Evolutionary conservation across 129 eudicot genomes (phyloP), one percentile per base, ranked within the genome.

Genomic region (Flaveria robusta): DNA sequence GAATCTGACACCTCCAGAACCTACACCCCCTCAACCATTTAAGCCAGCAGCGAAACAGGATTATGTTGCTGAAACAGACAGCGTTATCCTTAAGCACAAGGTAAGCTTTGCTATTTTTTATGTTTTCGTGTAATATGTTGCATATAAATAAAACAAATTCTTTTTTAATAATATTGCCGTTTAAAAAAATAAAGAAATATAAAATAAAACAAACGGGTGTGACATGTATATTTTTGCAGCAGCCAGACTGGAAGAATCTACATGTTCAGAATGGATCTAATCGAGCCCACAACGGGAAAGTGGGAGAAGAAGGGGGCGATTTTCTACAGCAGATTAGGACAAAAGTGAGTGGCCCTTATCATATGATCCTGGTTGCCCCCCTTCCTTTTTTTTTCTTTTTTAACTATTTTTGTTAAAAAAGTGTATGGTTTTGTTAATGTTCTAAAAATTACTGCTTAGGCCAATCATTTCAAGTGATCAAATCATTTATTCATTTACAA

Each of bases 291-390:
- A 75, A 72, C 39, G 84, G 79, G 63, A 87, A 76, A 68, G 75
- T 13, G 52, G 65, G 49, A 20, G 88, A 86, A 12, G 93, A 89
- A 72, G 85, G 85, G 64, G 96, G 78, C 22, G 97, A 95, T 54
- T 95, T 95, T 74, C 84, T 95, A 56, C 94, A 91, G 76, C 99
- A 95, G 84, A 95, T 95, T 81, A 88, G 99, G 82, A 74, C 92
- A 74, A 95, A 86, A 84, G 99, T 91, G 73, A 87, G 97, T 81
- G 13, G 55, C 69, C 12, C 66, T 63, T 47, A 34, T 34, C 41
- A 12, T 49, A 64, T 64, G n/a, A 39, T 7, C 77, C 66, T n/a
- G n/a, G n/a, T n/a, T n/a, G n/a, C n/a, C n/a, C n/a, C n/a, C n/a
- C n/a, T n/a, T n/a, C 65, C 66, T 47, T 47, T 45, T 19, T 55